Conservation (phyloP, 495 filamentous ascomycete species). For the Aspergillus heteromorphus region DNA sequence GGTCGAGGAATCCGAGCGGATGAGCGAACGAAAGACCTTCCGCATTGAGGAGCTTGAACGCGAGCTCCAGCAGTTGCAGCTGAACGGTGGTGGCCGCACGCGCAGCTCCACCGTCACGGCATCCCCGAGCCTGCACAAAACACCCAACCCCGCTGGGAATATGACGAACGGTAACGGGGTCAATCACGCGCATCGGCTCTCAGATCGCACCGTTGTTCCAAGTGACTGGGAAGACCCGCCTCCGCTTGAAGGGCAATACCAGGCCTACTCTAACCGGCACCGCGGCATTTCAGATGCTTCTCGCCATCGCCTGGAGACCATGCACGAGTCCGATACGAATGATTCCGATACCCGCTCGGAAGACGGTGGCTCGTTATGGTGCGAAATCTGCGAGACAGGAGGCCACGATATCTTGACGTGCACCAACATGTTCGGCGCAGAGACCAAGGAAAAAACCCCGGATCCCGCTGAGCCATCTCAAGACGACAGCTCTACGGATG, state of each 20-base stretch:
- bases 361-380: slow-evolving; percentile 77
- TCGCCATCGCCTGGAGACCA: slow-evolving; percentile 42
- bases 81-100: slow-evolving; percentile 23
- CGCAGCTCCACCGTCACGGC: slow-evolving; percentile 43
- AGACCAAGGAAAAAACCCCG: slow-evolving; percentile 21
- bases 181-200: slow-evolving; percentile 38
- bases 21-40: slow-evolving; percentile 62
- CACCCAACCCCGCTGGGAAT: slow-evolving; percentile 29
- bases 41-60: slow-evolving; percentile 89
- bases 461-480: slow-evolving; percentile 11
- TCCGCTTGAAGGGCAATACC: slow-evolving; percentile 28
- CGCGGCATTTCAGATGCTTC: slow-evolving; percentile 30
- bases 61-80: slow-evolving; percentile 64
- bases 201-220: slow-evolving; percentile 44
- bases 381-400: slow-evolving; percentile 90
- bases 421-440: slow-evolving; percentile 71
- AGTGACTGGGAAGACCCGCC: slow-evolving; percentile 39
- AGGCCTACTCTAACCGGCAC: slow-evolving; percentile 18
- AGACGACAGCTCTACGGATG: slow-evolving; percentile 6
- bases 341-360: slow-evolving; percentile 70
- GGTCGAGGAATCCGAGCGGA: slow-evolving; percentile 64
- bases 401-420: slow-evolving; percentile 94
- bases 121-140: slow-evolving; percentile 34
- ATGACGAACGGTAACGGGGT: slow-evolving; percentile 19
- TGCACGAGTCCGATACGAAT: slow-evolving; percentile 59